Evolutionary conservation across 2,329 filamentous ascomycete genomes (phyloP).

Genomic region (Leptographium galeiforme): DNA sequence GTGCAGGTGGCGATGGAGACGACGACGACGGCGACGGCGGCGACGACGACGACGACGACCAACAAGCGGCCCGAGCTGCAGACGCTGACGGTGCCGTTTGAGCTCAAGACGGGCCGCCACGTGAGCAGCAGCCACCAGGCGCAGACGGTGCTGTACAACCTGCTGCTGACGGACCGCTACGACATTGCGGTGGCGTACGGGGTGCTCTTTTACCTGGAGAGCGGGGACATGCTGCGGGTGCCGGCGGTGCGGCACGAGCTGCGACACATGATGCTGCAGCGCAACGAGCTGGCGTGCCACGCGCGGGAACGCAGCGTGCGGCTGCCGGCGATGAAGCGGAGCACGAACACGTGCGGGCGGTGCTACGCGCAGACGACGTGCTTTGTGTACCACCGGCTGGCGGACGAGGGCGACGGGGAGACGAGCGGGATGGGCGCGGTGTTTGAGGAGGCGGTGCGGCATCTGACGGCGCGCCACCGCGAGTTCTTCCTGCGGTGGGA

Average conservation of each 20-base stretch:
- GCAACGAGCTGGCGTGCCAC: slow-evolving; percentile 78
- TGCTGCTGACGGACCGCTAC: slow-evolving; percentile 86
- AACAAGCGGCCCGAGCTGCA: slow-evolving; percentile 20
- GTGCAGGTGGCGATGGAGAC: slow-evolving; percentile 73
- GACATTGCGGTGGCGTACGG: slow-evolving; percentile 85
- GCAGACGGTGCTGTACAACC: slow-evolving; percentile 87
- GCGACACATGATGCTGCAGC: slow-evolving; percentile 91
- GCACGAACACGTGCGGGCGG: slow-evolving; percentile 64
- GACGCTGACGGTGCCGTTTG: slow-evolving; percentile 77
- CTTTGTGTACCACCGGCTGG: slow-evolving; percentile 85
- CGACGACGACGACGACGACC: slow-evolving; percentile 17
- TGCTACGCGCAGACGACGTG: slow-evolving; percentile 89
- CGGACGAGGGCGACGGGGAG: slow-evolving; percentile 70
- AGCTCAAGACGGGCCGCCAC: slow-evolving; percentile 87
- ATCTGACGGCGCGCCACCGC: slow-evolving; percentile 61
- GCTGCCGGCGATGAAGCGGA: slow-evolving; percentile 76
- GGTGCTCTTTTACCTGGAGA: slow-evolving; percentile 90
- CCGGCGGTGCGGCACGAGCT: slow-evolving; percentile 78
- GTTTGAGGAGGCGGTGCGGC: slow-evolving; percentile 68
- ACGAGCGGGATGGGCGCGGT: slow-evolving; percentile 68
- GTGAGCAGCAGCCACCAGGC: slow-evolving; percentile 73
- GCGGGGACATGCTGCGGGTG: slow-evolving; percentile 71
- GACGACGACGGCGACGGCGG: slow-evolving; percentile 23
- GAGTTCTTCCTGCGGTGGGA: slow-evolving; percentile 95
- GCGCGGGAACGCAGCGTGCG: slow-evolving; percentile 67